These are phyloP conservation scores for Phytophthora idaei DNA, from an alignment of 352 stramenopile genomes.

Conservation along the genomic window DNA sequence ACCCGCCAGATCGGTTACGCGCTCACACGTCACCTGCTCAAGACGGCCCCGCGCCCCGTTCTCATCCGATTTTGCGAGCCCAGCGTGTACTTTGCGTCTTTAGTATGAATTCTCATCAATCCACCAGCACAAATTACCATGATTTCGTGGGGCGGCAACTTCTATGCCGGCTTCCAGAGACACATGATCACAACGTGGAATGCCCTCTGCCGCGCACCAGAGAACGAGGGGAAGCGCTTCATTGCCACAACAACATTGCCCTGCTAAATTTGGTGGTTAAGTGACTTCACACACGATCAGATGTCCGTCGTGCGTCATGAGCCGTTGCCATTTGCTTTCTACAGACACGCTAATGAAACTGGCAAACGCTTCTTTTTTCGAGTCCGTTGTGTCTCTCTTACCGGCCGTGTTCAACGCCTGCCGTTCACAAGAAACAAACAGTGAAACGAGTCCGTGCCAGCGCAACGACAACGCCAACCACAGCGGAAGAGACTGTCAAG, in stretches of 20 bases:
- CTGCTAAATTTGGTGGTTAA: not conserved
- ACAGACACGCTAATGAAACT: slow-evolving; percentile 26
- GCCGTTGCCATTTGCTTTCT: slow-evolving; percentile 11
- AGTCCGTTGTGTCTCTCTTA: not conserved
- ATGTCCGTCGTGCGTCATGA: slow-evolving; percentile 1
- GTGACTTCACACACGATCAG: slow-evolving; percentile 3
- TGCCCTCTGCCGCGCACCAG: slow-evolving; percentile 13
- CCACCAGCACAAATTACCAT: slow-evolving; percentile 3
- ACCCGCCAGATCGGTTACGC: slow-evolving; percentile 73
- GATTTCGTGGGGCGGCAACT: slow-evolving; percentile 7
- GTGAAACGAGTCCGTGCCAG: slow-evolving; percentile 15
- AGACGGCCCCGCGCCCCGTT: slow-evolving; percentile 66
- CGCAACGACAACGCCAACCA: slow-evolving; percentile 2
- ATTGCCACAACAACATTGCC: not conserved
- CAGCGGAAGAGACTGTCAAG: slow-evolving; percentile 6
- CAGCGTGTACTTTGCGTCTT: slow-evolving; percentile 76
- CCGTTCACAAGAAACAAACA: slow-evolving; percentile 30
- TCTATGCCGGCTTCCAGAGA: slow-evolving; percentile 5
- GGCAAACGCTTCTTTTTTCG: slow-evolving; percentile 21
- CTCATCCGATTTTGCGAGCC: slow-evolving; percentile 79
- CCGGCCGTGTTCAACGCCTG: slow-evolving; percentile 16
- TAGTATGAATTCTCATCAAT: slow-evolving; percentile 38
- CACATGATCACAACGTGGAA: slow-evolving; percentile 4
- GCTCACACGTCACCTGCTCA: slow-evolving; percentile 71
- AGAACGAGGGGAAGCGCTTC: not conserved